Evolutionary conservation across 2,329 filamentous ascomycete species (phyloP).

Genomic region (Fusarium mundagurra): DNA sequence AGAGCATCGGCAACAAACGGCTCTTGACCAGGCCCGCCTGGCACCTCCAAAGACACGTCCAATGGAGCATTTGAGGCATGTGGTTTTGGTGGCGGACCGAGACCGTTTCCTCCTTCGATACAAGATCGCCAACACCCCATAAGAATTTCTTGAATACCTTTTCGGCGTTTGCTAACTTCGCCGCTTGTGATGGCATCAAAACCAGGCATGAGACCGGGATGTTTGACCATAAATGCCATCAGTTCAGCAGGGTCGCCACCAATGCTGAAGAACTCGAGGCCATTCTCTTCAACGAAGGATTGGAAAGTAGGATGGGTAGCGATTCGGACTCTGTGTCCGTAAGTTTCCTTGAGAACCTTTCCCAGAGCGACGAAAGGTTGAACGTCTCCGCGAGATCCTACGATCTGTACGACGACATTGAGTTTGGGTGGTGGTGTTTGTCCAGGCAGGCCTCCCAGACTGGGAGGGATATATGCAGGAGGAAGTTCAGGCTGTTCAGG

Average conservation of each 20-base stretch:
- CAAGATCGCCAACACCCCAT: constrained; percentile 88
- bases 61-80: constrained; percentile 60
- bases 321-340: constrained; percentile 77
- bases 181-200: constrained; percentile 80
- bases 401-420: constrained; percentile 79
- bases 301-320: constrained; percentile 78
- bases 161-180: constrained; percentile 78
- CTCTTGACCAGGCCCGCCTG: constrained; percentile 54
- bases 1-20: constrained; percentile 88
- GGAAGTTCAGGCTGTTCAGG: constrained; percentile 59
- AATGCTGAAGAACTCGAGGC: constrained; percentile 79
- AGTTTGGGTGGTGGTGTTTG: constrained; percentile 67
- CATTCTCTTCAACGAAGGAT: constrained; percentile 74
- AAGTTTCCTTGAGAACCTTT: constrained; percentile 69
- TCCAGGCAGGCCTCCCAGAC: constrained; percentile 70
- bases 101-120: constrained; percentile 79
- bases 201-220: constrained; percentile 85
- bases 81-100: constrained; percentile 58
- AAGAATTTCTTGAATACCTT: constrained; percentile 82
- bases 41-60: constrained; percentile 45
- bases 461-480: constrained; percentile 77
- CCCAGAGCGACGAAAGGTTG: constrained; percentile 80
- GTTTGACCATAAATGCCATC: constrained; percentile 93
- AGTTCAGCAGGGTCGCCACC: constrained; percentile 80
- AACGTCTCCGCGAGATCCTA: constrained; percentile 78